These are phyloP conservation scores for Phytophthora pistaciae DNA, from an alignment of 352 stramenopile genomes.

Conservation along the genomic window DNA sequence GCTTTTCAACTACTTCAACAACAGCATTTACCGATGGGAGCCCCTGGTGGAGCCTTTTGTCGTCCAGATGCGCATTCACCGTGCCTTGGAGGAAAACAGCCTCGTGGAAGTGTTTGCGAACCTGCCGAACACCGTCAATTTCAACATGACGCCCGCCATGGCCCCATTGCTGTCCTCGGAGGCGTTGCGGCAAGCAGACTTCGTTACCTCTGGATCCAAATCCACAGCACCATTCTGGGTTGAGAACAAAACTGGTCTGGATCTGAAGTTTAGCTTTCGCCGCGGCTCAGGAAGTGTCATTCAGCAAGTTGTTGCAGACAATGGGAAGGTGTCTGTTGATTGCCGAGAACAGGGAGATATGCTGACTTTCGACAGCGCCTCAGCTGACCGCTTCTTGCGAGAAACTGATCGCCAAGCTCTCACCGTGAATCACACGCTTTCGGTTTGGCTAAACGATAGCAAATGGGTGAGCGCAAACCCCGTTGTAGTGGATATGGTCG, in stretches of 20 bases:
- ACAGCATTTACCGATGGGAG: constrained; percentile 92
- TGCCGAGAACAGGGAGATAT: constrained; percentile 89
- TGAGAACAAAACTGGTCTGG: constrained; percentile 86
- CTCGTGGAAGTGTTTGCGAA: constrained; percentile 84
- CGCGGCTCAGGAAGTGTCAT: constrained; percentile 83
- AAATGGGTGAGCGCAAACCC: constrained; percentile 90
- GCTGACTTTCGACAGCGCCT: constrained; percentile 88
- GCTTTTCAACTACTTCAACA: constrained; percentile 92
- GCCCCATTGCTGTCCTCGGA: constrained; percentile 84
- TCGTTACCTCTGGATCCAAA: constrained; percentile 88
- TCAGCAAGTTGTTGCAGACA: constrained; percentile 73
- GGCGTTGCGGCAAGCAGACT: constrained; percentile 83
- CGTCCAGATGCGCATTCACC: constrained; percentile 78
- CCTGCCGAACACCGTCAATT: constrained; percentile 86
- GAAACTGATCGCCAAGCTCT: constrained; percentile 76
- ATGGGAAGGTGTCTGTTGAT: constrained; percentile 83
- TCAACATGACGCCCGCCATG: constrained; percentile 91
- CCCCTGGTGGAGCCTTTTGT: constrained; percentile 87
- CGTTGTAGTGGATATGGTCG: constrained; percentile 89
- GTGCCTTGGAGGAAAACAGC: constrained; percentile 75
- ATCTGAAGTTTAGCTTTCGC: constrained; percentile 90
- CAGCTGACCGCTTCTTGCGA: constrained; percentile 78
- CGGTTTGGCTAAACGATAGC: constrained; percentile 86
- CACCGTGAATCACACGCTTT: constrained; percentile 90
- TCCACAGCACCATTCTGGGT: constrained; percentile 91